phyloP scores from a whole-genome alignment of 2,329 filamentous ascomycete species.

The Fonsecaea pedrosoi region DNA sequence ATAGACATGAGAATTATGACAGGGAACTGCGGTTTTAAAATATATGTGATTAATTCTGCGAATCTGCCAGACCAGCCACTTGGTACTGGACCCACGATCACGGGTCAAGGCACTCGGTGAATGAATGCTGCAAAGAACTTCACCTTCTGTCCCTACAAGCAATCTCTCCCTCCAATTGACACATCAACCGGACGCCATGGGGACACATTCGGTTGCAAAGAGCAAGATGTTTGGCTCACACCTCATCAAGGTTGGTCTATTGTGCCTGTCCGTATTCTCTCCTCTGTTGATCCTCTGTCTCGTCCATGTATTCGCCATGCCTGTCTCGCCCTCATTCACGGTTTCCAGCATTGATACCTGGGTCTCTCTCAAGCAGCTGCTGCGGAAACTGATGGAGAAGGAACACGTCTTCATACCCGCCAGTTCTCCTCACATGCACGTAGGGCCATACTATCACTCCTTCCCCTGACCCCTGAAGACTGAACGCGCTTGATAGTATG shows the following conservation, averaged over 20 bases:
- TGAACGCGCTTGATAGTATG: conserved; percentile 24
- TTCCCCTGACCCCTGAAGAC: not conserved
- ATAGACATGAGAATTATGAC: conserved; percentile 16
- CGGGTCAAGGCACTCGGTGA: not conserved
- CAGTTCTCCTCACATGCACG: conserved; percentile 22
- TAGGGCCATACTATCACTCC: not conserved
- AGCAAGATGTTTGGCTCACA: not conserved
- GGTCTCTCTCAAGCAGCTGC: not conserved
- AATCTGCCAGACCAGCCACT: not conserved
- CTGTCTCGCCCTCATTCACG: not conserved
- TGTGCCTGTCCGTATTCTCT: not conserved
- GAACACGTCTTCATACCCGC: conserved; percentile 17
- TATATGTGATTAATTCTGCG: not conserved
- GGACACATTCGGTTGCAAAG: not conserved
- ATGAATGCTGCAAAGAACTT: not conserved
- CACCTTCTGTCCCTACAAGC: not conserved
- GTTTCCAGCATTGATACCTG: conserved; percentile 2
- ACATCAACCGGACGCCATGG: too few relatives aligned
- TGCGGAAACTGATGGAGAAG: conserved; percentile 7
- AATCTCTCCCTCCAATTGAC: not conserved
- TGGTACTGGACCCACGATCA: not conserved
- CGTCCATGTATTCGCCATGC: not conserved
- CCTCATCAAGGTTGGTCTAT: not conserved
- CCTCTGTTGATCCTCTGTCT: not conserved
- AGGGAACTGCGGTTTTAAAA: not conserved